Percentiles rank a stretch among this genome's conserved stretches.
phyloP scores from a whole-genome alignment of 1,284 basidiomycete genomes.

The Hymenochaete sp. region DNA sequence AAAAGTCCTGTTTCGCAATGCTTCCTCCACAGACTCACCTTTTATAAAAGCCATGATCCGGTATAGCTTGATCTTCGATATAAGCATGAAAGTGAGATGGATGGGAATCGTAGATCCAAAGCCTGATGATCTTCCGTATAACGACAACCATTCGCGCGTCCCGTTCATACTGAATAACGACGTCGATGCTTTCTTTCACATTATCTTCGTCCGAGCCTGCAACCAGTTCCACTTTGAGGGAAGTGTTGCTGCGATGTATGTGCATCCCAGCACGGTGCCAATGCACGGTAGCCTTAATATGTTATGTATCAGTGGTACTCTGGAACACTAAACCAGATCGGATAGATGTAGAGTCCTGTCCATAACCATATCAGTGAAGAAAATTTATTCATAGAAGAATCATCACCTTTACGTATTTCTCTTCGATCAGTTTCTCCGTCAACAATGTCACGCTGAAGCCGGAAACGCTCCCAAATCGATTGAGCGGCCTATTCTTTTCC shows the following conservation, averaged over 20 bases:
- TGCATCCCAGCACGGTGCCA: conserved; percentile 82
- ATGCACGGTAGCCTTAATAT: conserved; percentile 75
- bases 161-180: conserved; percentile 89
- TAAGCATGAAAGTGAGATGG: conserved; percentile 75
- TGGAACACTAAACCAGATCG: conserved; percentile 86
- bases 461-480: conserved; percentile 14
- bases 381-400: neutral
- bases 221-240: conserved; percentile 72
- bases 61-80: conserved; percentile 80
- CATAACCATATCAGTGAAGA: neutral
- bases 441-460: conserved; percentile 28
- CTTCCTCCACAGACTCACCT: conserved; percentile 36
- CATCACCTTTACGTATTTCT: conserved; percentile 82
- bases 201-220: conserved; percentile 73
- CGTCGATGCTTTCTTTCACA: conserved; percentile 71
- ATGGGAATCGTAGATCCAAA: conserved; percentile 82
- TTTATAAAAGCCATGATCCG: conserved; percentile 75
- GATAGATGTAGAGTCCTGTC: conserved; percentile 87
- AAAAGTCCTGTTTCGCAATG: conserved; percentile 6
- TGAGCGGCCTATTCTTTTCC: conserved; percentile 13
- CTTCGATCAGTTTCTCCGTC: conserved; percentile 59
- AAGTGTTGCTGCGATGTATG: conserved; percentile 62
- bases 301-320: conserved; percentile 66
- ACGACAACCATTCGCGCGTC: conserved; percentile 84
- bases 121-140: conserved; percentile 76